Evolutionary conservation across 2,329 filamentous ascomycete genomes (phyloP).

Genomic region (Talaromyces sp.): DNA sequence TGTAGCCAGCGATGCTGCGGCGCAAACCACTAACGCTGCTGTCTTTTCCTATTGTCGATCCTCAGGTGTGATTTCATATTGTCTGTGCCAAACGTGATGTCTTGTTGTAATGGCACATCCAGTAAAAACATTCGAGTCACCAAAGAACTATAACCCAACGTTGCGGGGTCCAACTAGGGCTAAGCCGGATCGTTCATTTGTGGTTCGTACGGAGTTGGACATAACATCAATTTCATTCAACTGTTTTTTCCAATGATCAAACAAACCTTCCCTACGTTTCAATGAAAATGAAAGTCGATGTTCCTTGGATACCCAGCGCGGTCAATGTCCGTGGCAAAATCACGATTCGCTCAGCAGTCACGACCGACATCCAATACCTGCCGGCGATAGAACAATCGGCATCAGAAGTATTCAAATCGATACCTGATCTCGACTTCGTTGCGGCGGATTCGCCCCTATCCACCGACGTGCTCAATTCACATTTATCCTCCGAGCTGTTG

Average conservation of each 20-base stretch:
- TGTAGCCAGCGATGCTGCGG: neutral
- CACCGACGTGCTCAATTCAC: neutral
- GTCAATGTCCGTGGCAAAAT: neutral
- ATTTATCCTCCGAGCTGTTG: neutral
- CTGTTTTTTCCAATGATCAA: too few relatives aligned
- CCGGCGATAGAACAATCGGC: slow-evolving; percentile 14
- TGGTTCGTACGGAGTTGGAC: too few relatives aligned
- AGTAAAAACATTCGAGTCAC: too few relatives aligned
- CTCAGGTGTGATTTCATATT: too few relatives aligned
- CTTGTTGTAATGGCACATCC: too few relatives aligned
- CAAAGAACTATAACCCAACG: too few relatives aligned
- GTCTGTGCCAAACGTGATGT: too few relatives aligned
- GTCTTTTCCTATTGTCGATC: too few relatives aligned
- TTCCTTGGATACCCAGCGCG: neutral
- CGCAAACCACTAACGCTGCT: neutral
- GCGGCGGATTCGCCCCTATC: slow-evolving; percentile 9
- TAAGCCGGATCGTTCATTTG: too few relatives aligned
- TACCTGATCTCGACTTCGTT: slow-evolving; percentile 8
- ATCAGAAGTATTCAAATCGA: slow-evolving; percentile 13
- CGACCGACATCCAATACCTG: slow-evolving; percentile 4
- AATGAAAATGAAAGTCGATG: neutral
- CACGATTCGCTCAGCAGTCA: slow-evolving; percentile 1
- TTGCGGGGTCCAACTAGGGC: too few relatives aligned
- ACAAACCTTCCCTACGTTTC: too few relatives aligned
- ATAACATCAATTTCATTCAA: too few relatives aligned